phyloP scores from a whole-genome alignment of 176 grass and related monocot genomes.

The Juncus effusus region DNA sequence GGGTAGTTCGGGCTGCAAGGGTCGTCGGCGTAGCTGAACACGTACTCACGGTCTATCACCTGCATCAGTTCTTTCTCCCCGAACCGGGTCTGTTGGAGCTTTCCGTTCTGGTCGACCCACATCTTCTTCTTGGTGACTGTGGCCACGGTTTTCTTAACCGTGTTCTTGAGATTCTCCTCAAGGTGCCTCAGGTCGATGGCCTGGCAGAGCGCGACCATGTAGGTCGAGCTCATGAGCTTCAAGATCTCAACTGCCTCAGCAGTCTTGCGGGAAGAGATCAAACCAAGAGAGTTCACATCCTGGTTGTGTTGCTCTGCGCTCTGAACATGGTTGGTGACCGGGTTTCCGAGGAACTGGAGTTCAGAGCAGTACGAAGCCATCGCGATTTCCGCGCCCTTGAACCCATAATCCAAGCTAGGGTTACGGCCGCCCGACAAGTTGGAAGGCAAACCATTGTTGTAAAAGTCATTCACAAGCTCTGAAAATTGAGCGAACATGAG shows the following conservation, averaged over 20 bases:
- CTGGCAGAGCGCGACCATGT: slow-evolving; percentile 71
- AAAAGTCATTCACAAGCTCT: slow-evolving; percentile 89
- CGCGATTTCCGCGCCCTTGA: slow-evolving; percentile 93
- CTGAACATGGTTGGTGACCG: slow-evolving; percentile 95
- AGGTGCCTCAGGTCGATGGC: slow-evolving; percentile 78
- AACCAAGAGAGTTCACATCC: slow-evolving; percentile 85
- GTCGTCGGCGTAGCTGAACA: slow-evolving; percentile 89
- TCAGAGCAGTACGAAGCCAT: slow-evolving; percentile 97
- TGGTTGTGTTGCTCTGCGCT: slow-evolving; percentile 99
- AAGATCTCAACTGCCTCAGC: slow-evolving; percentile 78
- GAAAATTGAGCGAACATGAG: slow-evolving; percentile 97
- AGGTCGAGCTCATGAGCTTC: slow-evolving; percentile 86
- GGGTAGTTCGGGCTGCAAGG: slow-evolving; percentile 78
- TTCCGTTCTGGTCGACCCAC: slow-evolving; percentile 45
- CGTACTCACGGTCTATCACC: slow-evolving; percentile 67
- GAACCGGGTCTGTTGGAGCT: slow-evolving; percentile 66
- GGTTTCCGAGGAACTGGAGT: slow-evolving; percentile 87
- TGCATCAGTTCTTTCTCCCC: slow-evolving; percentile 70
- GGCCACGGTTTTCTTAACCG: slow-evolving; percentile 62
- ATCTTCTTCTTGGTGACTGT: slow-evolving; percentile 70
- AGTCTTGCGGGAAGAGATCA: slow-evolving; percentile 92
- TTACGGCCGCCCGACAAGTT: slow-evolving; percentile 84
- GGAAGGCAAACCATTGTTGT: slow-evolving; percentile 91
- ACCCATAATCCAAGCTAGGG: slow-evolving; percentile 88
- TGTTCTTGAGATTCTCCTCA: slow-evolving; percentile 75